These are phyloP conservation scores for Fusarium abutilonis DNA, from an alignment of 2,329 filamentous ascomycete species.

Conservation along the genomic window DNA sequence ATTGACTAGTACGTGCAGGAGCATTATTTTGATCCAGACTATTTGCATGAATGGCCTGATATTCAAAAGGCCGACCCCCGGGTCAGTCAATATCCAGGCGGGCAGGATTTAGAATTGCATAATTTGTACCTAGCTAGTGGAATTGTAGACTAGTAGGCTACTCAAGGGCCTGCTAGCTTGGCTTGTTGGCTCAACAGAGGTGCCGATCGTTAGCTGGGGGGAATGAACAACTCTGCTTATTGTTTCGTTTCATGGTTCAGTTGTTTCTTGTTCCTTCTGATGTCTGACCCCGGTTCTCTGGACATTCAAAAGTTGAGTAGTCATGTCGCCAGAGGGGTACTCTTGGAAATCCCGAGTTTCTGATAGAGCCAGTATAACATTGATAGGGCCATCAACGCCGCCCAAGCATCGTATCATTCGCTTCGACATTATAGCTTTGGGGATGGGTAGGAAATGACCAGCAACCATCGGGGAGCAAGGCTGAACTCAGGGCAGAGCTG, in stretches of 20 bases:
- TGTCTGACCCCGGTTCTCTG: conserved; percentile 15
- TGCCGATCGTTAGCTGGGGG: conserved; percentile 38
- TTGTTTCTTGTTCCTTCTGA: conserved; percentile 39
- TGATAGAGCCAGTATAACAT: neutral
- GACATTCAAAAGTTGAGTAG: conserved; percentile 6
- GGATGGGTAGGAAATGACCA: conserved; percentile 17
- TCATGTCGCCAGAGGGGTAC: conserved; percentile 5
- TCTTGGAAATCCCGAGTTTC: conserved; percentile 9
- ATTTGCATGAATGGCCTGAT: conserved; percentile 40
- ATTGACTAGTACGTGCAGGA: conserved; percentile 19
- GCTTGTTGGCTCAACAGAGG: conserved; percentile 33
- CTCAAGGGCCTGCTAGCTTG: conserved; percentile 26
- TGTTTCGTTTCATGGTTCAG: conserved; percentile 46
- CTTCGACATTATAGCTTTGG: neutral
- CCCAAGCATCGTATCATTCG: conserved; percentile 1
- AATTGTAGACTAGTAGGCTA: conserved; percentile 20
- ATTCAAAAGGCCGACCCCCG: conserved; percentile 7
- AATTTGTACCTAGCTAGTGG: conserved; percentile 17
- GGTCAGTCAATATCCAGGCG: conserved; percentile 26
- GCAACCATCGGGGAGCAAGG: conserved; percentile 13
- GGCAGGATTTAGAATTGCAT: conserved; percentile 18
- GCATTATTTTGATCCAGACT: conserved; percentile 37
- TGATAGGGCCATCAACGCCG: conserved; percentile 6
- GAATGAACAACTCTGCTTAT: conserved; percentile 19
- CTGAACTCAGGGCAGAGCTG: conserved; percentile 28